Percentiles rank a stretch among this genome's conserved stretches.
Conservation (phyloP, 2,329 filamentous ascomycete genomes). For the Botrytis hyacinthi region DNA sequence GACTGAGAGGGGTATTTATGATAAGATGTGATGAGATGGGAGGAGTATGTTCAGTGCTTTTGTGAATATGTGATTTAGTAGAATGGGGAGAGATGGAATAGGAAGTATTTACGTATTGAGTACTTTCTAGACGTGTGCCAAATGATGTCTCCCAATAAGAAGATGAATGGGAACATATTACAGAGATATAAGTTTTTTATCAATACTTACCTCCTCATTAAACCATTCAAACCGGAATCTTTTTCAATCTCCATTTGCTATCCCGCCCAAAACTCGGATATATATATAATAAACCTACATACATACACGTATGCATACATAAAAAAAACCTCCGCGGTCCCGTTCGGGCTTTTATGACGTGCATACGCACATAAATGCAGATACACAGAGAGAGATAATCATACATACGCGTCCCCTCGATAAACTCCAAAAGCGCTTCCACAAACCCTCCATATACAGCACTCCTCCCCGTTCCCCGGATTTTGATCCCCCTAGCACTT, state of each 20-base stretch:
- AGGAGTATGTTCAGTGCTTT: too few species aligned
- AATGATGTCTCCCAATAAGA: not conserved
- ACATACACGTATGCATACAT: not conserved
- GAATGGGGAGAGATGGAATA: not conserved
- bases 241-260: not conserved
- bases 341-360: not conserved
- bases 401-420: not conserved
- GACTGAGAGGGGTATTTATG: too few species aligned
- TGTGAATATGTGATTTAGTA: too few species aligned
- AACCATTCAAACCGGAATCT: not conserved
- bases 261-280: not conserved
- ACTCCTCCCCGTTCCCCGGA: not conserved
- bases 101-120: not conserved
- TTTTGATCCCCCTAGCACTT: not conserved
- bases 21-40: too few species aligned
- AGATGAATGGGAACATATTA: not conserved
- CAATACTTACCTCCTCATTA: too few species aligned
- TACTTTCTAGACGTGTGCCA: not conserved
- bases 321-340: not conserved
- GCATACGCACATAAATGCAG: not conserved
- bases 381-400: not conserved
- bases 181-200: not conserved
- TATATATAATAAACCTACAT: not conserved
- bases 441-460: not conserved
- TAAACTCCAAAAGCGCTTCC: not conserved